Base-by-base conservation (phyloP, 345 rosid genomes). In the Brassica carinata region DNA sequence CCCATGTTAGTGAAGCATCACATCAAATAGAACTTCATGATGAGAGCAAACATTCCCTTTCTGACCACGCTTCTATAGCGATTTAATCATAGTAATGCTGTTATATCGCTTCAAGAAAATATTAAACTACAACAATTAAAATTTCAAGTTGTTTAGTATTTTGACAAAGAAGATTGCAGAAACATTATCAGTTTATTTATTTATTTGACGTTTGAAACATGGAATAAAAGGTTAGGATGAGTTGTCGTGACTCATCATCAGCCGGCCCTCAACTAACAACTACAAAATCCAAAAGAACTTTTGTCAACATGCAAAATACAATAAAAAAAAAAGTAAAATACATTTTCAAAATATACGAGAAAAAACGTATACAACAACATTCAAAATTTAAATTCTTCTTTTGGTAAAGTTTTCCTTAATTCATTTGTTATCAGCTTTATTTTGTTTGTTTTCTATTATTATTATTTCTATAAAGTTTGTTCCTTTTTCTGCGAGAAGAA, bases 241-340 rank as follows among this genome's bases (percentile, higher is more conserved):
- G 79, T 75, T 80, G 83, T 80, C 72, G 63, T 80, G 76, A 75
- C 72, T 75, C 67, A 75, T 63, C 59, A 48, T 14, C 72, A 75
- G 76, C 67, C 79, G 83, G 48, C 79, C 76, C 57, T 74, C 31
- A 45, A 67, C 74, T 13, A 40, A 67, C 64, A 57, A 51, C 71
- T 62, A 53, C 69, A 31, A 26, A 14, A 48, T 31, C 14, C 17
- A 8, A 66, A 79, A 57, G 61, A 66, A 27, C 61, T 67, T 40
- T 69, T 29, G 31, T 40, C 33, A 45, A 72, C 58, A 43, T 73
- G 3, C 3, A 34, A 18, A 58, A 34, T 8, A 40, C 10, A 57
- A 5, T 14, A 36, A 23, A 53, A 8, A 5, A 19, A 36, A 23
- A 53, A 8, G 17, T 3, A 26, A 68, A 40, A 5, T 34, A 69